Evolutionary conservation across 768 basidiomycete genomes (phyloP), one percentile per base, ranked within the genome.

Genomic region (Lyophyllum semitale): DNA sequence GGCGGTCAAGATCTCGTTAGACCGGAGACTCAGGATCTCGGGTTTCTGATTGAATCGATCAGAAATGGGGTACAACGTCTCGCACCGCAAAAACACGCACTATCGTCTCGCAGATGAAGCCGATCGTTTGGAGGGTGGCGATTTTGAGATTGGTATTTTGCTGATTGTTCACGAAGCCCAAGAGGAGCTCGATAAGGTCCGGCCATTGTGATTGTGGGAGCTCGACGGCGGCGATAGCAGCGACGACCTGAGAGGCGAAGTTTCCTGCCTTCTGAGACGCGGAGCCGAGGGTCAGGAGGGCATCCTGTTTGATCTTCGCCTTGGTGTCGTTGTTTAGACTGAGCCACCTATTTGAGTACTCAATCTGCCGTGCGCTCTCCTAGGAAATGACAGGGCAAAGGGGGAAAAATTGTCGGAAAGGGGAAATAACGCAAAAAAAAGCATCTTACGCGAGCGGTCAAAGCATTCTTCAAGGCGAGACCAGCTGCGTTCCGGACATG

Each of bases 1-100:
- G 8, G 95, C 95, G 13, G 97, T 99, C 48, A 99, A 74, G 67
- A 99, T 99, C 75, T 98, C 95, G 67, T 99, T 98, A 2, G 96
- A 91, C 63, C 93, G 87, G 55, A 89, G 68, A 48, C 85, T 87
- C 56, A 99, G 73, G 55, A 97, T 89, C 63, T 96, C 94, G 11
- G 96, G 95, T 84, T 93, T 91, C 96, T 98, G 62, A 4, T 51
- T n/a, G 38, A 33, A 54, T 57, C 48, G 29, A 63, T 66, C 30
- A 66, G 62, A 48, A 35, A 51, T 6, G 1, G 17, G 6, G 9
- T 32, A 2, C 29, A 32, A 27, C 23, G 9, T 23, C 12, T 9
- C 8, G 8, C 0, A 11, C 2, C 37, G 57, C 50, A 52, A 27
- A 5, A 53, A 38, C 32, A 88, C 95, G 67, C 65, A 98, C 95